These are phyloP conservation scores for Cunninghamia lanceolata DNA, from an alignment of 75 land plant species.

Conservation along the genomic window DNA sequence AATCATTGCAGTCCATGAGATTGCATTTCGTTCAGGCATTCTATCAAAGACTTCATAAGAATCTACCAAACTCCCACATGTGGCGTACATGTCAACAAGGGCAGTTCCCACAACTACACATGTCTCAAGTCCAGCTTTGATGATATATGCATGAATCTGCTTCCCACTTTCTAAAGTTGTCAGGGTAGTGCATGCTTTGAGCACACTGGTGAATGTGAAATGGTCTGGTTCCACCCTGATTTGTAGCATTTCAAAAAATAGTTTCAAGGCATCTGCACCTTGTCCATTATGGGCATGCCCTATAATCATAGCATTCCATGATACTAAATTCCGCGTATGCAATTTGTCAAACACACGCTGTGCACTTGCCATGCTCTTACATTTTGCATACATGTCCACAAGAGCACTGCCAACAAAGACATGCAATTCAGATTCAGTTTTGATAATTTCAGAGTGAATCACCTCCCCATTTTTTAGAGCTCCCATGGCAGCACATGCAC, in stretches of 20 bases:
- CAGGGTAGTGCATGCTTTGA: conserved; percentile 10
- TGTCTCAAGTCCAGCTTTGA: conserved; percentile 1
- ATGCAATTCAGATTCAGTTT: conserved; percentile 36
- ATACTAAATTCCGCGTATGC: conserved; percentile 36
- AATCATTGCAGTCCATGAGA: conserved; percentile 20
- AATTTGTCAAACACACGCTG: conserved; percentile 56
- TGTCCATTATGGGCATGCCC: conserved; percentile 57
- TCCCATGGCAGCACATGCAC: conserved; percentile 38
- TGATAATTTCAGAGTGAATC: conserved; percentile 36
- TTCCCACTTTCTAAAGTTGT: conserved; percentile 11
- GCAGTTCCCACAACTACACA: conserved; percentile 5
- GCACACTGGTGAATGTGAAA: conserved; percentile 7
- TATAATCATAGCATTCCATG: conserved; percentile 71
- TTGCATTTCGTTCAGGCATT: conserved; percentile 9
- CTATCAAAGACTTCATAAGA: conserved; percentile 6
- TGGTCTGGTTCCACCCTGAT: conserved; percentile 27
- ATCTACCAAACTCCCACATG: conserved; percentile 16
- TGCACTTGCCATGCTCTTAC: conserved; percentile 38
- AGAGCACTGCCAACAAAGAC: conserved; percentile 46
- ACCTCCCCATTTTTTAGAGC: conserved; percentile 19
- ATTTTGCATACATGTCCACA: conserved; percentile 76
- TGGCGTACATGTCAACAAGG: conserved; percentile 21
- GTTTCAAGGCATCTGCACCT: conserved; percentile 22
- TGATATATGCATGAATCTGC: conserved; percentile 11
- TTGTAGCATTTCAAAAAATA: conserved; percentile 45